Conservation (phyloP, 805 yeast genomes). For the Saccharomycopsis guyanensis region DNA sequence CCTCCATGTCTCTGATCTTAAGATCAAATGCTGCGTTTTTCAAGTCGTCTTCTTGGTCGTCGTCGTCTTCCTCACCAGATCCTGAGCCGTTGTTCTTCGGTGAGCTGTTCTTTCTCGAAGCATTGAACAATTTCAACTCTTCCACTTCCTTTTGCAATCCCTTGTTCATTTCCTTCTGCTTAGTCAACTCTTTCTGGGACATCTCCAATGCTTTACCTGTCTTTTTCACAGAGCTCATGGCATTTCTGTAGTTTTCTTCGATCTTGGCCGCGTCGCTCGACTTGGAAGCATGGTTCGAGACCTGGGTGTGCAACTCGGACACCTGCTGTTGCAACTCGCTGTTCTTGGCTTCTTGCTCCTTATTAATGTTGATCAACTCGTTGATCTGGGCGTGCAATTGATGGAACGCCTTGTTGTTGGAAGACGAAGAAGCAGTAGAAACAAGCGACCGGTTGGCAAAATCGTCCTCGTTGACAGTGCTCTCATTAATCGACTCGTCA, state of each 20-base stretch:
- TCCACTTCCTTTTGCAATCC: constrained; percentile 59
- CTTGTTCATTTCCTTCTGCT: constrained; percentile 47
- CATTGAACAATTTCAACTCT: constrained; percentile 46
- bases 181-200: constrained; percentile 64
- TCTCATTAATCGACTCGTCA: constrained; percentile 4
- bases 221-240: constrained; percentile 63
- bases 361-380: constrained; percentile 41
- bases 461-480: constrained; percentile 17
- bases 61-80: constrained; percentile 25
- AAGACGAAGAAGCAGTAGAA: constrained; percentile 6
- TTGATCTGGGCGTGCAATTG: constrained; percentile 51
- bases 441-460: constrained; percentile 20
- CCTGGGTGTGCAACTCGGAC: constrained; percentile 23
- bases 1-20: constrained; percentile 75
- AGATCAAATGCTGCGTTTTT: constrained; percentile 56
- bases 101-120: constrained; percentile 21
- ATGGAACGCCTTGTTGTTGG: constrained; percentile 18
- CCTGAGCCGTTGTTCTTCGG: constrained; percentile 25
- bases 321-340: constrained; percentile 32
- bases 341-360: constrained; percentile 31
- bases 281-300: constrained; percentile 24
- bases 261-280: constrained; percentile 33
- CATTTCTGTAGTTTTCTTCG: constrained; percentile 65
- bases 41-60: constrained; percentile 29
- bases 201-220: constrained; percentile 67